Evolutionary conservation across 2,329 filamentous ascomycete genomes (phyloP), one percentile per base, ranked within the genome.

Genomic region (Epicoccum nigrum): DNA sequence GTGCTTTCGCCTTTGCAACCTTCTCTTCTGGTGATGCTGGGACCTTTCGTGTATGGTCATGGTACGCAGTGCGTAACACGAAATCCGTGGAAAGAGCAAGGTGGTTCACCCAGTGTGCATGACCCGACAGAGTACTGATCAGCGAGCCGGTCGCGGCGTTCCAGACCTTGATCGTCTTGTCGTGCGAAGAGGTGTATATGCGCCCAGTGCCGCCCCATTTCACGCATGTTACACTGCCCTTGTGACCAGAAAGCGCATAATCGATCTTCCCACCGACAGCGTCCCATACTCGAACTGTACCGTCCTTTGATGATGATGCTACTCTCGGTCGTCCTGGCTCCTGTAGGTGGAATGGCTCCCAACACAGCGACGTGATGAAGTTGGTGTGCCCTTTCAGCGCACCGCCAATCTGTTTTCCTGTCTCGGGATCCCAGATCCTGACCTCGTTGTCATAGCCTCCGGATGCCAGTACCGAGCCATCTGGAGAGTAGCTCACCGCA

Each of bases 101-200:
- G 68, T 97, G 91, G 70, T 99, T 99, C 23, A 99, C 90, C 85
- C 93, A 96, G 70, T 97, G 94, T 0, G 89, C 90, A 70, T 99
- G 95, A 1, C 88, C 81, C 16, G 83, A 85, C 7, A 97, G 78
- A 0, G 88, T 92, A 71, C 94, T 89, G 45, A 91, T 79, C 17
- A 97, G 78, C 2, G 86, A 91, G 23, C 93, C 94, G 57, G 88
- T 86, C 31, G 82, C 81, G 1, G 89, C 84, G 65, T 94, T 87
- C 92, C 93, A 99, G 4, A 97, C 85, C 62, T 93, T 92, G 62
- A 97, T 85, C 1, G 88, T 93, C 79, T 95, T 95, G 77, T 97
- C 93, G 70, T 96, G 92, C 27, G 90, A 95, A 16, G 71, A 66
- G 1, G 73, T 76, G 60, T 76, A 76, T 25, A 76, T 71, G 17